Evolutionary conservation across 2,329 filamentous ascomycete genomes (phyloP).

Genomic region (Aspergillus arachidicola): DNA sequence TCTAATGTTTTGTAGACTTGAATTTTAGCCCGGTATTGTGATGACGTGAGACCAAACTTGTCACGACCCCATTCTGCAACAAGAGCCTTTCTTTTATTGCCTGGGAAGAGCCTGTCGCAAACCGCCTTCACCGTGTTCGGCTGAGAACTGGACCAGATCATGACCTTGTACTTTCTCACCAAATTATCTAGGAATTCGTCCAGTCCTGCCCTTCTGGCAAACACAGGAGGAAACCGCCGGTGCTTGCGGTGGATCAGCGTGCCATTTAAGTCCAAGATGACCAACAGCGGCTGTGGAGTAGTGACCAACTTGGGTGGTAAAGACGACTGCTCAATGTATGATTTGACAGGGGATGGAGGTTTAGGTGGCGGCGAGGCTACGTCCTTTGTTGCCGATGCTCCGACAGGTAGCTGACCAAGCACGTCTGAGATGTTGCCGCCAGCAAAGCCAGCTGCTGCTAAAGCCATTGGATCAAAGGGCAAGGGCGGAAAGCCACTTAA

Average conservation of each 20-base stretch:
- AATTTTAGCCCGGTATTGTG: slow-evolving; percentile 70
- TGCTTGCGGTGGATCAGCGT: slow-evolving; percentile 76
- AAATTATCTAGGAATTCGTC: slow-evolving; percentile 71
- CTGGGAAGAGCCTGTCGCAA: slow-evolving; percentile 60
- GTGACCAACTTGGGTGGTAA: slow-evolving; percentile 46
- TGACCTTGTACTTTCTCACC: slow-evolving; percentile 73
- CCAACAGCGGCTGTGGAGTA: slow-evolving; percentile 66
- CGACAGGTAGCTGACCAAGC: slow-evolving; percentile 6
- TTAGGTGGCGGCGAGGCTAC: slow-evolving; percentile 23
- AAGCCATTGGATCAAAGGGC: slow-evolving; percentile 11
- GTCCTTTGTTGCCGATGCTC: slow-evolving; percentile 14
- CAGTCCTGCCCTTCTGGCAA: slow-evolving; percentile 70
- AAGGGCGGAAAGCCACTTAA: slow-evolving; percentile 10
- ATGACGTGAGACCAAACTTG: slow-evolving; percentile 65
- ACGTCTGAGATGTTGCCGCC: background rate
- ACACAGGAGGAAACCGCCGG: slow-evolving; percentile 52
- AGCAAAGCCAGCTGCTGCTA: slow-evolving; percentile 9
- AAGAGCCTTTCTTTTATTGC: slow-evolving; percentile 56
- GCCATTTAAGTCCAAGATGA: slow-evolving; percentile 92
- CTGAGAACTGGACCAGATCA: slow-evolving; percentile 87
- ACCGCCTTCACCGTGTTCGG: slow-evolving; percentile 70
- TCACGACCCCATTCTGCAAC: slow-evolving; percentile 79
- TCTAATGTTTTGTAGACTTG: slow-evolving; percentile 89
- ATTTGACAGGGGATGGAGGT: slow-evolving; percentile 58
- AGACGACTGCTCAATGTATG: slow-evolving; percentile 63